Evolutionary conservation across 1,139 yeast species (phyloP).

Genomic region (Magnusiomyces fungicola): DNA sequence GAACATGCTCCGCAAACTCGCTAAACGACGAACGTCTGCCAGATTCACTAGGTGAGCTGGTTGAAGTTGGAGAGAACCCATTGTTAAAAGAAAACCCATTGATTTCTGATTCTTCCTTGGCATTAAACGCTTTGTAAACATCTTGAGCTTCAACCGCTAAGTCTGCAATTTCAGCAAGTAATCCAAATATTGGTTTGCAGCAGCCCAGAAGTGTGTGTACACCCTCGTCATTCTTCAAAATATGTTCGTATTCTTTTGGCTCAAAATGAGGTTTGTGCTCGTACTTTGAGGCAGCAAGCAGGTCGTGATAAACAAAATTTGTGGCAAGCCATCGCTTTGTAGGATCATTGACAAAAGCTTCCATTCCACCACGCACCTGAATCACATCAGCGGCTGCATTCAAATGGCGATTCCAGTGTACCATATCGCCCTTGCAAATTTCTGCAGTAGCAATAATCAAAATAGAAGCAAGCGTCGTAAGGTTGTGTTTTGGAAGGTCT

Average conservation of each 20-base stretch:
- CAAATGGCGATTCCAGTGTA: conserved; percentile 57
- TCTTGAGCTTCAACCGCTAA: conserved; percentile 43
- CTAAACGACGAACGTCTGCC: not conserved
- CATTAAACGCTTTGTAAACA: not conserved
- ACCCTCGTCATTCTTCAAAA: conserved; percentile 35
- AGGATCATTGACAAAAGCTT: conserved; percentile 43
- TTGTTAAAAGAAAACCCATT: not conserved
- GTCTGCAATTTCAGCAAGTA: conserved; percentile 63
- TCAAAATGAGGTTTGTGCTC: conserved; percentile 31
- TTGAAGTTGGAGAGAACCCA: conserved; percentile 10
- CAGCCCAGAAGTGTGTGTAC: conserved; percentile 69
- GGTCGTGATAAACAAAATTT: conserved; percentile 79
- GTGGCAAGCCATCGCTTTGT: conserved; percentile 67
- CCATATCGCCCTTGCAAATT: conserved; percentile 69
- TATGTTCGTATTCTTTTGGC: conserved; percentile 42
- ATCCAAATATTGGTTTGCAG: conserved; percentile 55
- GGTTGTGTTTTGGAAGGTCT: conserved; percentile 19
- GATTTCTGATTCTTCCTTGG: not conserved
- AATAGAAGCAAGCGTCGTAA: conserved; percentile 53
- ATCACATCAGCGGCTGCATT: conserved; percentile 56
- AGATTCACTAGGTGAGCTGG: not conserved
- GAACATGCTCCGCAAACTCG: not conserved
- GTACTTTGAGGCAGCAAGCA: conserved; percentile 50
- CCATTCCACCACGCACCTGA: conserved; percentile 50
- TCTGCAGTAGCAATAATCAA: conserved; percentile 65